Percentiles rank a stretch among this genome's conserved stretches.
phyloP scores from a whole-genome alignment of 345 rosid species.

The Aquilaria yunnanensis region DNA sequence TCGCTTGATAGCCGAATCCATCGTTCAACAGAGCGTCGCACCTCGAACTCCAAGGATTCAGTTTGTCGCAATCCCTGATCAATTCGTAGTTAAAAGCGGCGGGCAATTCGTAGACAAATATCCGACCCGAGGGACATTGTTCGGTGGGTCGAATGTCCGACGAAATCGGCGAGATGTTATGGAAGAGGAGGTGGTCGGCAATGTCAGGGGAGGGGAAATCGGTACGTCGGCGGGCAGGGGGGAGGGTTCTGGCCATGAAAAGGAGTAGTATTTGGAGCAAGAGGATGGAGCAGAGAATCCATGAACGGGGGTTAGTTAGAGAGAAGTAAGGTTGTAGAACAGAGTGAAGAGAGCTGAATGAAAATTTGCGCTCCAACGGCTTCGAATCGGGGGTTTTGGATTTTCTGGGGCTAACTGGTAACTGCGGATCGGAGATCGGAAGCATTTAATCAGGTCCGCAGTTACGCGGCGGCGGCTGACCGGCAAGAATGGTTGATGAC shows the following conservation, averaged over 20 bases:
- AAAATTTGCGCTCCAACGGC: constrained; percentile 32
- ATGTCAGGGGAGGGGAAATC: constrained; percentile 26
- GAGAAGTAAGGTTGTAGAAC: constrained; percentile 28
- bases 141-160: constrained; percentile 13
- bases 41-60: constrained; percentile 88
- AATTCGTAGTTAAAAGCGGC: constrained; percentile 58
- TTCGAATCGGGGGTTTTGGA: constrained; percentile 21
- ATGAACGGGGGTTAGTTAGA: constrained; percentile 41
- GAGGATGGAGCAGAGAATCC: constrained; percentile 54
- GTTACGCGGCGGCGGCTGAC: constrained; percentile 14
- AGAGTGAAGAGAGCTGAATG: constrained; percentile 30
- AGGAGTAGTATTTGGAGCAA: constrained; percentile 55
- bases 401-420: constrained; percentile 28
- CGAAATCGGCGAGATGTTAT: background rate
- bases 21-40: constrained; percentile 64
- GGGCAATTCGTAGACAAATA: constrained; percentile 80
- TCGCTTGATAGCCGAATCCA: constrained; percentile 65
- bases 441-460: constrained; percentile 29
- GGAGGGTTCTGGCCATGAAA: constrained; percentile 44
- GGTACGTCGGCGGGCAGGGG: constrained; percentile 25
- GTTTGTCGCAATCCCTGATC: constrained; percentile 52
- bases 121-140: constrained; percentile 47
- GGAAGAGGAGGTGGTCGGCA: constrained; percentile 8
- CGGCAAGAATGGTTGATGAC: constrained; percentile 19
- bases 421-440: constrained; percentile 14